Evolutionary conservation across 208 protist genomes (phyloP), one percentile per base, ranked within the genome.

Genomic region (Acanthamoeba healyi): DNA sequence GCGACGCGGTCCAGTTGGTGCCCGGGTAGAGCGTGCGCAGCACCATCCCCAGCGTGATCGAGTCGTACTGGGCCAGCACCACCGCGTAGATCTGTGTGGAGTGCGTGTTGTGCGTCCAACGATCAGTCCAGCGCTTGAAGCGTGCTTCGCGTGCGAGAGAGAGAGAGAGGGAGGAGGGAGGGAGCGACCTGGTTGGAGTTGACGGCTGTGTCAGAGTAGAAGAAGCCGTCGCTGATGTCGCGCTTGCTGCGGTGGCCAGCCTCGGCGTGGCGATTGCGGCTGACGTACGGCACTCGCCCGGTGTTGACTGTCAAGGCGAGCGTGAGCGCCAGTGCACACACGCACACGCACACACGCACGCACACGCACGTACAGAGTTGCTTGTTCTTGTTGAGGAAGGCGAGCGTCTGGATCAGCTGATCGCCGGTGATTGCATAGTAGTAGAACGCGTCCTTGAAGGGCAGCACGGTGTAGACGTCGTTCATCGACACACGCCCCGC

Each of bases 391-490:
- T n/a, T 63, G 81, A 88, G 81, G 34, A 42, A 42, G 38, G 58
- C 36, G 29, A 88, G 34, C 29, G 49, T 36, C 34, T 88, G 46
- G 22, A 32, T 42, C 22, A 92, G 32, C n/a, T 92, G 86, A 26
- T 56, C 40, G 56, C 86, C 86, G 0, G 56, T 74, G 56, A 92
- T 36, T 7, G 15, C 14, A 32, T 51, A 74, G 58, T 74, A 92
- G 58, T 58, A 67, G 58, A 92, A 92, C 4, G 36, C 0, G 67
- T 93, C 89, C 65, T 77, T 82, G 46, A 93, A 93, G n/a, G 89
- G 89, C 42, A 61, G 22, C 17, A 93, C 54, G 7, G 89, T 82
- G 89, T 82, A 93, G 40, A 93, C 29, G 56, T 93, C 89, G 89
- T 93, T 93, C 32, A 63, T 29, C 2, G 46, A n/a, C 29, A 93